These are phyloP conservation scores for Gastrolobium villosum DNA, from an alignment of 306 rosid genomes.

Conservation along the genomic window DNA sequence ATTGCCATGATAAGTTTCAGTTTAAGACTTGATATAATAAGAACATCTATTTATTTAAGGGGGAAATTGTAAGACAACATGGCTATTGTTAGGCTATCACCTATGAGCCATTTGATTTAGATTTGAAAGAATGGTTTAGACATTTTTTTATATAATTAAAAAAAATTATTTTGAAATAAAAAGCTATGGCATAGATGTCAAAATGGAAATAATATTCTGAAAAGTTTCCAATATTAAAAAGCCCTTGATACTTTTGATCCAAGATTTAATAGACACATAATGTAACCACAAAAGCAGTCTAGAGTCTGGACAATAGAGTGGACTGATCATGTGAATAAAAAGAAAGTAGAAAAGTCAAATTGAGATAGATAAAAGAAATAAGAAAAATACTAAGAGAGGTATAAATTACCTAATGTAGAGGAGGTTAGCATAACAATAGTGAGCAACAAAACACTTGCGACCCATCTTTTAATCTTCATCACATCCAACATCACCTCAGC, in stretches of 20 bases:
- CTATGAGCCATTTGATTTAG: background rate
- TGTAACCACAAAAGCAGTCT: background rate
- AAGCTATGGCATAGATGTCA: background rate
- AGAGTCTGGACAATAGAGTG: background rate
- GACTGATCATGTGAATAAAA: background rate
- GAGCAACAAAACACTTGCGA: constrained; percentile 62
- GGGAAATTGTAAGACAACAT: background rate
- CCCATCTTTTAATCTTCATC: constrained; percentile 67
- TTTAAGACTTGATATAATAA: background rate
- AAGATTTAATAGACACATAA: constrained; percentile 9
- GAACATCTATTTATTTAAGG: too few species aligned
- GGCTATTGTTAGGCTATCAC: background rate
- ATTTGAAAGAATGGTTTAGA: background rate
- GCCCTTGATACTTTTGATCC: background rate
- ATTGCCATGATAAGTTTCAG: constrained; percentile 5
- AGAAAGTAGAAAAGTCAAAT: background rate
- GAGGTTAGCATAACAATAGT: constrained; percentile 58
- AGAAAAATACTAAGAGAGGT: background rate
- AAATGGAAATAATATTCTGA: background rate
- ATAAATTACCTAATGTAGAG: constrained; percentile 64
- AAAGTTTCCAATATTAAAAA: background rate
- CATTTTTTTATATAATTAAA: background rate
- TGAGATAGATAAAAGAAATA: constrained; percentile 30
- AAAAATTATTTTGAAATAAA: background rate
- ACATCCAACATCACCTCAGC: constrained; percentile 49